phyloP scores from a whole-genome alignment of 345 rosid genomes.

The Conringia planisiliqua region DNA sequence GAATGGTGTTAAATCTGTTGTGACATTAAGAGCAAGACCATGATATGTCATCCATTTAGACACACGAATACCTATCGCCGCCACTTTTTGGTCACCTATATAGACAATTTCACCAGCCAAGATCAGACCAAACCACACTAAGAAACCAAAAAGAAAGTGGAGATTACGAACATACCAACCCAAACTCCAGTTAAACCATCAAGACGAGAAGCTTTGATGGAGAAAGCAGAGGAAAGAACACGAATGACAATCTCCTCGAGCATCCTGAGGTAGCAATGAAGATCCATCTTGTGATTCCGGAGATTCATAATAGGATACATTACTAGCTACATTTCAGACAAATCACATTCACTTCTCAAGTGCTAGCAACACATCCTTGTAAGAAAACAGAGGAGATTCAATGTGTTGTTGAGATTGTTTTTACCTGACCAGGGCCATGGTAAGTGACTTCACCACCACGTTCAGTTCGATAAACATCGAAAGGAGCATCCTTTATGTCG shows the following conservation, averaged over 20 bases:
- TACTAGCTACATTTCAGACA: constrained; percentile 52
- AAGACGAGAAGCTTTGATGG: constrained; percentile 60
- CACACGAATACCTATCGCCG: constrained; percentile 76
- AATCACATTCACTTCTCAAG: too few relatives aligned
- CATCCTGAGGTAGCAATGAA: constrained; percentile 85
- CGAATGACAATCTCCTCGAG: constrained; percentile 81
- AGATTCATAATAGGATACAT: constrained; percentile 86
- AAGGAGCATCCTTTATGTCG: constrained; percentile 58
- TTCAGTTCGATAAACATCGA: constrained; percentile 65
- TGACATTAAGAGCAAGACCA: constrained; percentile 78
- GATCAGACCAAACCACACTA: neutral
- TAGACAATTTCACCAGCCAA: neutral
- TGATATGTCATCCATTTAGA: constrained; percentile 77
- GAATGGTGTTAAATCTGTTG: constrained; percentile 71
- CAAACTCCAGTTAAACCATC: constrained; percentile 84
- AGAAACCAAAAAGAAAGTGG: neutral
- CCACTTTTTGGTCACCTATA: constrained; percentile 67
- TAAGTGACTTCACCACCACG: constrained; percentile 93
- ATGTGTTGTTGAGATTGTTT: neutral
- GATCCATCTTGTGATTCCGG: constrained; percentile 86
- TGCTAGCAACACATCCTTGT: neutral
- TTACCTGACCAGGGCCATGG: constrained; percentile 90
- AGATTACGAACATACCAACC: constrained; percentile 48
- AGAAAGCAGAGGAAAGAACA: constrained; percentile 60
- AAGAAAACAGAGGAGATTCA: neutral